Evolutionary conservation across 139 green algal species (phyloP).

Genomic region (Chlamydomonas schloesseri): DNA sequence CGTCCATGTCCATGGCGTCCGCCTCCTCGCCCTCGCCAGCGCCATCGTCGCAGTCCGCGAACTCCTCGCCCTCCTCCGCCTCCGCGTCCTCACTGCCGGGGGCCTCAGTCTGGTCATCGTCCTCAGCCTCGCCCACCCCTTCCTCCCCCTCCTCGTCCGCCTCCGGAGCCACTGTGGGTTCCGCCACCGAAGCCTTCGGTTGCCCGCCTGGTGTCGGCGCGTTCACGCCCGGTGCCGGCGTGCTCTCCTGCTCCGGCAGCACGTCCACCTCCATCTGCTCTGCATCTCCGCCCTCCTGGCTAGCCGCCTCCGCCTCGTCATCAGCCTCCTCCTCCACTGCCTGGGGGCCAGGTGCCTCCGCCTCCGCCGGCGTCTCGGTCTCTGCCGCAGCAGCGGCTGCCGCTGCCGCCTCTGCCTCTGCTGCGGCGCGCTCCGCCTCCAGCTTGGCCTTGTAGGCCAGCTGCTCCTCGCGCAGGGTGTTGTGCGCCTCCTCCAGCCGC

Average conservation of each 20-base stretch:
- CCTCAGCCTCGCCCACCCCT: not conserved
- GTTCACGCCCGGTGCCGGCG: not conserved
- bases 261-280: not conserved
- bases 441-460: too few species aligned
- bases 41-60: not conserved
- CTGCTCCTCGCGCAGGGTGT: conserved; percentile 24
- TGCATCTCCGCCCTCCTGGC: not conserved
- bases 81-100: not conserved
- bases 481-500: conserved; percentile 19
- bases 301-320: not conserved
- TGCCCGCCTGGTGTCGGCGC: not conserved
- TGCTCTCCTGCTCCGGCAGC: not conserved
- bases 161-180: too few species aligned
- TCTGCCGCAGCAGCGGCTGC: not conserved
- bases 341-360: not conserved
- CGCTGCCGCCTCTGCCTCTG: not conserved
- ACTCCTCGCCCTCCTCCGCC: conserved; percentile 4
- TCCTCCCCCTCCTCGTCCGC: not conserved
- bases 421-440: not conserved
- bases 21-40: not conserved
- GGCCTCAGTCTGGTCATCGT: not conserved
- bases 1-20: not conserved
- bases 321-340: not conserved
- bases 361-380: not conserved
- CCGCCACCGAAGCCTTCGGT: too few species aligned